phyloP scores from a whole-genome alignment of 352 stramenopile genomes.

The Elongisporangium anandrum region DNA sequence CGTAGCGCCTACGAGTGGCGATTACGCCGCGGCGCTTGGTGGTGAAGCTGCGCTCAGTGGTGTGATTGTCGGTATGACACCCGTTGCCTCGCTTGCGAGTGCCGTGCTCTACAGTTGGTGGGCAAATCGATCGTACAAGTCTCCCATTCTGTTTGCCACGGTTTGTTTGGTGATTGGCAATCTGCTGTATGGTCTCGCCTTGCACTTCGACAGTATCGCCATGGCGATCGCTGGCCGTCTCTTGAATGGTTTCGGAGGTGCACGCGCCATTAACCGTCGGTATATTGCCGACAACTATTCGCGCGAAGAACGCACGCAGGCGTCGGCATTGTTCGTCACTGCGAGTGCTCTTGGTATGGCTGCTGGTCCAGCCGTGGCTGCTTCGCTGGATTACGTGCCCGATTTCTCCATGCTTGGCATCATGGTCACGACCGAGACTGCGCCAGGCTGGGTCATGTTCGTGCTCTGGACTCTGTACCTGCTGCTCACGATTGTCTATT shows the following conservation, averaged over 20 bases:
- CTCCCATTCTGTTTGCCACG: constrained; percentile 79
- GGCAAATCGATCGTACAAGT: constrained; percentile 89
- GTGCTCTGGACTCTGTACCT: constrained; percentile 65
- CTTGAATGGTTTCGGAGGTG: constrained; percentile 91
- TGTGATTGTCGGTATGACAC: constrained; percentile 96
- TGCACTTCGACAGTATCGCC: constrained; percentile 71
- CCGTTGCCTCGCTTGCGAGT: constrained; percentile 91
- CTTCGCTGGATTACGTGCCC: constrained; percentile 63
- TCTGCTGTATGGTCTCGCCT: constrained; percentile 80
- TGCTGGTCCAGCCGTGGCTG: constrained; percentile 78
- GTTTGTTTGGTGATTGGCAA: constrained; percentile 84
- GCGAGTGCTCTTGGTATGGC: constrained; percentile 91
- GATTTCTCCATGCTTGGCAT: constrained; percentile 60
- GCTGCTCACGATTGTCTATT: constrained; percentile 44
- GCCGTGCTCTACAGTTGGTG: constrained; percentile 94
- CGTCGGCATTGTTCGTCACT: constrained; percentile 91
- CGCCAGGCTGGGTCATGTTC: constrained; percentile 90
- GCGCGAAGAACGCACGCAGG: constrained; percentile 86
- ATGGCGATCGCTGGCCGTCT: constrained; percentile 90
- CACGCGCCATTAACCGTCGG: constrained; percentile 87
- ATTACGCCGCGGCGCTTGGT: constrained; percentile 90
- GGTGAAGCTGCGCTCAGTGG: constrained; percentile 86
- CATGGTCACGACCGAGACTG: constrained; percentile 83
- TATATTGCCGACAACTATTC: constrained; percentile 90
- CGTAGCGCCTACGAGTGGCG: constrained; percentile 91